Percentiles rank a stretch among this genome's conserved stretches.
Evolutionary conservation across 1,284 basidiomycete genomes (phyloP).

Genomic region (Irpex sp.): DNA sequence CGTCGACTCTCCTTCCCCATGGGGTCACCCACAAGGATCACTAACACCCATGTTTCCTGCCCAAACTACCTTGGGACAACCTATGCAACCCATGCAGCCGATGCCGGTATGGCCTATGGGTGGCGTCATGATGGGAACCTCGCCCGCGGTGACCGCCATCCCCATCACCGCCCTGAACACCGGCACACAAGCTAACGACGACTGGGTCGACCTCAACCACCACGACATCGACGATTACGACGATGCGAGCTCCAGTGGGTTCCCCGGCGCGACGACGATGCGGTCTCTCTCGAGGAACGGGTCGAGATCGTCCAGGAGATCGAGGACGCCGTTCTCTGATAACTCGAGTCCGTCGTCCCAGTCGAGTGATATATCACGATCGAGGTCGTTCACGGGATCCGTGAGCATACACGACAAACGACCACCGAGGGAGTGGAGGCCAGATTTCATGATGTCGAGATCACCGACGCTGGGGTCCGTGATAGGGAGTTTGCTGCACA

Average conservation of each 20-base stretch:
- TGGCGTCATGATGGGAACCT: conserved; percentile 4
- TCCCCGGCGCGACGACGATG: not conserved
- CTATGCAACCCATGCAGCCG: not conserved
- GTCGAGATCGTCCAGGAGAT: conserved; percentile 4
- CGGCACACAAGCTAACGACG: not conserved
- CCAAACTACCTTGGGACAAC: not conserved
- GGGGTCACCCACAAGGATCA: conserved; percentile 1
- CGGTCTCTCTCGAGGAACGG: conserved; percentile 1
- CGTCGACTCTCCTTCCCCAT: not conserved
- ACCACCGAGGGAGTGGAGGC: conserved; percentile 32
- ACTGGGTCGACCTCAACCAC: conserved; percentile 6
- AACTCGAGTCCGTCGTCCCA: conserved; percentile 11
- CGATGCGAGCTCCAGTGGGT: not conserved
- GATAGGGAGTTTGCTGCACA: conserved; percentile 22
- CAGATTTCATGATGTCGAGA: conserved; percentile 30
- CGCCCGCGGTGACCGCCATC: conserved; percentile 8
- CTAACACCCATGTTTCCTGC: conserved; percentile 7
- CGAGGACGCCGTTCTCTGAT: conserved; percentile 10
- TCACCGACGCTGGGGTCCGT: conserved; percentile 17
- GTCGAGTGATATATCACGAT: conserved; percentile 15
- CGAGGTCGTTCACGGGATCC: conserved; percentile 17
- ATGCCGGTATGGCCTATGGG: conserved; percentile 2
- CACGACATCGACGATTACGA: conserved; percentile 1
- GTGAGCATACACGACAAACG: conserved; percentile 22
- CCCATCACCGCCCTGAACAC: conserved; percentile 7